phyloP scores from a whole-genome alignment of 2,329 filamentous ascomycete genomes.

The Geosmithia morbida region DNA sequence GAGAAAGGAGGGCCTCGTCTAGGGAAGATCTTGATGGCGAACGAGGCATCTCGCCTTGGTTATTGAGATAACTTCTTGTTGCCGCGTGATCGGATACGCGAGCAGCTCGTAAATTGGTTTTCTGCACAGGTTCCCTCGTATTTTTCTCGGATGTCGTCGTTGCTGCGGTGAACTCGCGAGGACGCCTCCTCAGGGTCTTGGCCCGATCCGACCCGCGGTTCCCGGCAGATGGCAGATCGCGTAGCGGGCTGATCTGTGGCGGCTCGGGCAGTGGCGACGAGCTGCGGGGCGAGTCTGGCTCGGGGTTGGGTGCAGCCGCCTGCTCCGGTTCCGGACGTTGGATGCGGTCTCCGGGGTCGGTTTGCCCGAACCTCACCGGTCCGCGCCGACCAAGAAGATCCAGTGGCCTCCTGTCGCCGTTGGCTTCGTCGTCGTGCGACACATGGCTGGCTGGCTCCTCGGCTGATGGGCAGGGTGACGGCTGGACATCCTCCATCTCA shows the following conservation, averaged over 20 bases:
- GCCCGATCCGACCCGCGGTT: constrained; percentile 22
- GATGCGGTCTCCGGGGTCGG: no score
- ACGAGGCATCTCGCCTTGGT: constrained; percentile 4
- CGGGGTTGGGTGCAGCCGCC: constrained; percentile 7
- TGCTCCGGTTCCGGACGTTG: not conserved
- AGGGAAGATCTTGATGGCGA: constrained; percentile 15
- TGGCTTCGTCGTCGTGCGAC: not conserved
- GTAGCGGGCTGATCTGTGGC: constrained; percentile 34
- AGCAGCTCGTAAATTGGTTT: not conserved
- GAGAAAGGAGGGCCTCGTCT: constrained; percentile 17
- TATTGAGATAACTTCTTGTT: constrained; percentile 1
- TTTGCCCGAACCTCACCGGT: not conserved
- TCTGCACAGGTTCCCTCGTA: constrained; percentile 21
- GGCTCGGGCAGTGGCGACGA: constrained; percentile 31
- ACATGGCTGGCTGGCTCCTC: constrained; percentile 6
- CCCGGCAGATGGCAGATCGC: constrained; percentile 33
- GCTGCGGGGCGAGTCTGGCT: constrained; percentile 13
- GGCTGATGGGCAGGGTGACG: constrained; percentile 12
- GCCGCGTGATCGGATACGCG: not conserved
- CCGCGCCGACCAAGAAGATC: not conserved
- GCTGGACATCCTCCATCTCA: constrained; percentile 6
- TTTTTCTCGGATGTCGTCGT: constrained; percentile 31
- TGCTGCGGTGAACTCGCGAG: constrained; percentile 21
- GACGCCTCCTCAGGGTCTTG: constrained; percentile 13
- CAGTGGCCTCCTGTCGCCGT: not conserved